Evolutionary conservation across 179 eudicot species (phyloP).

Genomic region (Corrigiola litoralis): DNA sequence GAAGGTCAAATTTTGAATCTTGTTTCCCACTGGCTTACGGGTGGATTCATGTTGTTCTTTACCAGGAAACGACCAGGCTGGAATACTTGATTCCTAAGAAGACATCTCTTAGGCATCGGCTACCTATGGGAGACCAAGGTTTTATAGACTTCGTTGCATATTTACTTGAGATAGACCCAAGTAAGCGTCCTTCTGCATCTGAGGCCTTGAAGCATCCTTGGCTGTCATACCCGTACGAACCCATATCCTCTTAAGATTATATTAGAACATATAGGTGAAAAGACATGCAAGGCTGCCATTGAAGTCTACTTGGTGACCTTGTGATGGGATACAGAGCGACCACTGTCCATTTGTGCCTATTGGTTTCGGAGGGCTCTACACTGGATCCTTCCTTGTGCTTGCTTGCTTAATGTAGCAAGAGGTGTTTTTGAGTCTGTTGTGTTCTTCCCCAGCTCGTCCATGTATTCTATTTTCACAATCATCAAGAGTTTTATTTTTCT

Average conservation of each 20-base stretch:
- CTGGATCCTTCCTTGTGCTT: constrained; percentile 5
- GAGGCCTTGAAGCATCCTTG: constrained; percentile 98
- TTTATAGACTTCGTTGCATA: constrained; percentile 85
- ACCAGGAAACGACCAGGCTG: constrained; percentile 84
- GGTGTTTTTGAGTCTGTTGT: constrained; percentile 21
- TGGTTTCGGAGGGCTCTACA: not conserved
- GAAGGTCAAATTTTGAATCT: not conserved
- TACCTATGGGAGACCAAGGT: constrained; percentile 98
- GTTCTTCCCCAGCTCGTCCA: constrained; percentile 22
- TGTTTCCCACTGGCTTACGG: not conserved
- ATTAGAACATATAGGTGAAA: not conserved
- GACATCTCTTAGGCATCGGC: constrained; percentile 82
- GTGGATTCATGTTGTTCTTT: constrained; percentile 8
- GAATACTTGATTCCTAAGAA: constrained; percentile 96
- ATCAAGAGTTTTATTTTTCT: constrained; percentile 13
- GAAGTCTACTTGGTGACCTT: constrained; percentile 6
- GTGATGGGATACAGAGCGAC: constrained; percentile 7
- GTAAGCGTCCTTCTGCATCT: constrained; percentile 83
- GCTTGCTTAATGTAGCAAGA: constrained; percentile 11
- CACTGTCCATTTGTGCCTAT: not conserved
- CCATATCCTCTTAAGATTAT: constrained; percentile 68
- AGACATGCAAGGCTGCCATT: constrained; percentile 10
- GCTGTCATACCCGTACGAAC: constrained; percentile 95
- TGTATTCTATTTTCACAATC: constrained; percentile 20
- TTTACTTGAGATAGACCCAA: constrained; percentile 82